Evolutionary conservation across 2,329 filamentous ascomycete genomes (phyloP), one percentile per base, ranked within the genome.

Genomic region (Fusarium setosum): DNA sequence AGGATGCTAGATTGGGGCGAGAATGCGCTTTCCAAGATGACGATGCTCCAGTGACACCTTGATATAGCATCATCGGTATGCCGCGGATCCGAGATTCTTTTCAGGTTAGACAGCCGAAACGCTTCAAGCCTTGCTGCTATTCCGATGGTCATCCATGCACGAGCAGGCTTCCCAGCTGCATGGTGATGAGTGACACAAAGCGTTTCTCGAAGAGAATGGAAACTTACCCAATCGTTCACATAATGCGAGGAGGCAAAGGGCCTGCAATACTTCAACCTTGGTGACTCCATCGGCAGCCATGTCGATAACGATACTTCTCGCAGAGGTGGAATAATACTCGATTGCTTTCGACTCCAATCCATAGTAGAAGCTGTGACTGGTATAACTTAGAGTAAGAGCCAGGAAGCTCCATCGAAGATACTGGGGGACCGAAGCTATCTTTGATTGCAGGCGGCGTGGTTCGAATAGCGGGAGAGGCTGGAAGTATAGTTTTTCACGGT

Each of bases 141-240:
- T 0, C 69, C 69, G 1, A 72, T 65, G 32, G 69, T 69, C 69
- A 72, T 72, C 69, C 69, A 72, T 3, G 69, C 65, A 5, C 69
- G 62, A 0, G 56, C 41, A 4, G 58, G 6, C 6, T 70, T 64
- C 0, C 69, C 67, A 15, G 59, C 69, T 72, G 9, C 0, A 6
- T 11, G 1, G n/a, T 10, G 2, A 8, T 20, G 2, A 21, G 41
- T 18, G 4, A 1, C 1, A 12, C 3, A 2, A 3, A 2, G 6
- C 1, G 2, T 13, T 9, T 3, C 6, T 5, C n/a, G n/a, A n/a
- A n/a, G n/a, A n/a, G n/a, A n/a, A n/a, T n/a, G n/a, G n/a, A n/a
- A 0, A 37, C 62, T 9, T 34, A 72, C 69, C 56, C 1, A 70
- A 63, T 2, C 70, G 54, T 10, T 72, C 69, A 2, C 69, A 72